Evolutionary conservation across 208 protist genomes (phyloP).

Genomic region (Crithidia bombi): DNA sequence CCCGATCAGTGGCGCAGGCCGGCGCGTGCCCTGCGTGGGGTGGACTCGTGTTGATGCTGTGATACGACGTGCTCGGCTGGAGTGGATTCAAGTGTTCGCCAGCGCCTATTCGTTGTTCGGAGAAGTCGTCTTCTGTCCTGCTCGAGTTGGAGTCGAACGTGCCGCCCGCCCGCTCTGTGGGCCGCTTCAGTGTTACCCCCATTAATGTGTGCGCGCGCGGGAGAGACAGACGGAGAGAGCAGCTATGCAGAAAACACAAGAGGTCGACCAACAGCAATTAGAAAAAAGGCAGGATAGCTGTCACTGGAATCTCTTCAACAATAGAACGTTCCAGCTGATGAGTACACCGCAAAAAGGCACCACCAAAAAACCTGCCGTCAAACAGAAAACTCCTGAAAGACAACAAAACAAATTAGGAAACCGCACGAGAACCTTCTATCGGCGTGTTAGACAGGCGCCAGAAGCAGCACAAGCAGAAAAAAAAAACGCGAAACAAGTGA

Average conservation of each 20-base stretch:
- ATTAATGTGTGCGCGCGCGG: neutral
- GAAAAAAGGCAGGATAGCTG: too few species aligned
- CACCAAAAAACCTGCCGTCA: too few species aligned
- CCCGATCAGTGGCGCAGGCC: neutral
- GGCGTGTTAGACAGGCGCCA: too few species aligned
- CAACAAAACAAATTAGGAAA: too few species aligned
- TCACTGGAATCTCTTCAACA: too few species aligned
- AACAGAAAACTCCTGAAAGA: too few species aligned
- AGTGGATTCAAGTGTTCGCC: neutral
- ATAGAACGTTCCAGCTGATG: too few species aligned
- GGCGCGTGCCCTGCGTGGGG: neutral
- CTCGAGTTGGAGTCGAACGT: slow-evolving; percentile 1
- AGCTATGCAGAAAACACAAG: neutral
- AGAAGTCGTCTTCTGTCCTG: slow-evolving; percentile 3
- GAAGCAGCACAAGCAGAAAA: too few species aligned
- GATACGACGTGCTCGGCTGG: neutral
- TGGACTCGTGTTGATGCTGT: slow-evolving; percentile 16
- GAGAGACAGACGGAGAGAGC: neutral
- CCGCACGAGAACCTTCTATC: too few species aligned
- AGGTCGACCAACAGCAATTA: neutral
- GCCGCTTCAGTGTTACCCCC: slow-evolving; percentile 19
- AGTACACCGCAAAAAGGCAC: too few species aligned
- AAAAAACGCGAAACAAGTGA: neutral
- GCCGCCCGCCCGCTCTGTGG: neutral
- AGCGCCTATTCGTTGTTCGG: neutral